A percentile compares a stretch with the other conserved stretches of the same genome.
These are phyloP conservation scores for Pulveroboletus sp. DNA, from an alignment of 768 basidiomycete genomes.

Conservation along the genomic window DNA sequence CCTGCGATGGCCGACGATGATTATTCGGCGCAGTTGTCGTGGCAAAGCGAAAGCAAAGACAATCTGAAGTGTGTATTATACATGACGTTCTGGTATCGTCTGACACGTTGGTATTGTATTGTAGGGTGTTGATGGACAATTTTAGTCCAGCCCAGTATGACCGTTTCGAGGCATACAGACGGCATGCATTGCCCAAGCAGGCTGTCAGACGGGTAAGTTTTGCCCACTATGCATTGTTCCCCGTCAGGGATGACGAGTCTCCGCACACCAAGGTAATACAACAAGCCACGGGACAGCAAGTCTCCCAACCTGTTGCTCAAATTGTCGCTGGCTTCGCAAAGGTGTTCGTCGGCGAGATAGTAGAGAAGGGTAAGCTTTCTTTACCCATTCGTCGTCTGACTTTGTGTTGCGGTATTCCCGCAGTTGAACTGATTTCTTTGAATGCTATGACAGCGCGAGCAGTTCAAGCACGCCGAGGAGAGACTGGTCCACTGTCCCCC, in stretches of 20 bases:
- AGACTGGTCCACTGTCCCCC: conserved; percentile 76
- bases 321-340: conserved; percentile 87
- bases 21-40: conserved; percentile 76
- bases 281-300: conserved; percentile 73
- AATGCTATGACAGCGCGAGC: conserved; percentile 51
- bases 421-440: background rate
- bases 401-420: background rate
- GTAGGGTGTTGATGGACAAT: conserved; percentile 86
- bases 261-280: conserved; percentile 61
- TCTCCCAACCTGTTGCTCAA: conserved; percentile 82
- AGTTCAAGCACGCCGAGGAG: conserved; percentile 67
- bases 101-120: background rate
- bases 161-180: conserved; percentile 82
- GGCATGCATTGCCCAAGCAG: conserved; percentile 79
- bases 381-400: background rate
- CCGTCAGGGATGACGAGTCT: background rate
- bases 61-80: conserved; percentile 61
- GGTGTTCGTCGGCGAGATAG: conserved; percentile 89
- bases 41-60: conserved; percentile 85
- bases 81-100: background rate
- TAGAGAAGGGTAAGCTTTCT: conserved; percentile 65
- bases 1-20: conserved; percentile 89
- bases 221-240: background rate
- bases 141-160: conserved; percentile 82
- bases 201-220: conserved; percentile 67